Evolutionary conservation across 2,329 filamentous ascomycete genomes (phyloP).

Genomic region (Aureobasidium zeae): DNA sequence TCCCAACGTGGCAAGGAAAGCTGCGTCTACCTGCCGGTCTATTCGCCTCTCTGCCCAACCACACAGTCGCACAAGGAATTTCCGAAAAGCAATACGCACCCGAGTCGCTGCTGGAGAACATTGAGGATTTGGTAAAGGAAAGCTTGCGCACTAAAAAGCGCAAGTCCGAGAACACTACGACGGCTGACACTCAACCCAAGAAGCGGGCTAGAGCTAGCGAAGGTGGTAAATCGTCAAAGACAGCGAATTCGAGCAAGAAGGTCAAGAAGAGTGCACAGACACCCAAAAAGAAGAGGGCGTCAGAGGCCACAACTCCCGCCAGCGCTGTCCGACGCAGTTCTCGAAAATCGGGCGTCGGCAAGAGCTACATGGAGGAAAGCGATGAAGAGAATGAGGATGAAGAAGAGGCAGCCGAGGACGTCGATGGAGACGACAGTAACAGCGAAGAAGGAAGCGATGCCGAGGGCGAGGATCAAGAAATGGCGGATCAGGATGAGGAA

Average conservation of each 20-base stretch:
- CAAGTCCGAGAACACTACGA: slow-evolving; percentile 26
- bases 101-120: slow-evolving; percentile 56
- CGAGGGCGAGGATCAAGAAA: slow-evolving; percentile 13
- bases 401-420: slow-evolving; percentile 8
- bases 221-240: slow-evolving; percentile 21
- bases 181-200: slow-evolving; percentile 20
- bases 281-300: slow-evolving; percentile 30
- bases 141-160: slow-evolving; percentile 53
- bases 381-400: slow-evolving; percentile 24
- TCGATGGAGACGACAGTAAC: slow-evolving; percentile 9
- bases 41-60: slow-evolving; percentile 65
- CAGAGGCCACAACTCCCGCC: slow-evolving; percentile 25
- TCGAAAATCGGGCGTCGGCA: slow-evolving; percentile 27
- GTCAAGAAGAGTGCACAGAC: slow-evolving; percentile 30
- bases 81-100: slow-evolving; percentile 78
- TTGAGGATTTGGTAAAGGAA: slow-evolving; percentile 68
- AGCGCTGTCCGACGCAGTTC: slow-evolving; percentile 38
- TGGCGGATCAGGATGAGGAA: slow-evolving; percentile 7
- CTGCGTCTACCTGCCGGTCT: slow-evolving; percentile 70
- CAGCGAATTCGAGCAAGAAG: slow-evolving; percentile 26
- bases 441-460: slow-evolving; percentile 14
- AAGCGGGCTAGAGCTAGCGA: slow-evolving; percentile 24
- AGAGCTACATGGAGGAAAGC: slow-evolving; percentile 39
- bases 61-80: slow-evolving; percentile 72
- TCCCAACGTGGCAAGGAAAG: slow-evolving; percentile 75